Conservation (phyloP, 176 grass and related monocot species). For the Pontederia paniculata region DNA sequence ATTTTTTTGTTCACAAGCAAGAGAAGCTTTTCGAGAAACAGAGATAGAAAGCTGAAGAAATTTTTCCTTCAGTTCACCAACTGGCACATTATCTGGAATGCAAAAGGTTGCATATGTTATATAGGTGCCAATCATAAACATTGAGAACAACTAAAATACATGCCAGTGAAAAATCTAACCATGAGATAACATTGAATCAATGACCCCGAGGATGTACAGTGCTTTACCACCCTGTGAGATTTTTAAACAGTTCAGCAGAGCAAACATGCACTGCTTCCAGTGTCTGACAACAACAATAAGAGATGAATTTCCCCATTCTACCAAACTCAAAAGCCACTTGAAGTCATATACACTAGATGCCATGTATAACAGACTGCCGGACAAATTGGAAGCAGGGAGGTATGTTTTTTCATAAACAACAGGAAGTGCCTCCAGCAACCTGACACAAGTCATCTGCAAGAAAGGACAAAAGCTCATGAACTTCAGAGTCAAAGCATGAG, state of each 20-base stretch:
- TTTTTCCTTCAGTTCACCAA: conserved; percentile 48
- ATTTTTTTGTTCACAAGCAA: conserved; percentile 12
- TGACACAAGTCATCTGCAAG: conserved; percentile 80
- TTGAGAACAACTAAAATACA: neutral
- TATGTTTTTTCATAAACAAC: conserved; percentile 52
- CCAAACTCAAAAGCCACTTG: conserved; percentile 50
- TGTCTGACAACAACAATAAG: conserved; percentile 66
- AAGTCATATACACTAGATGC: conserved; percentile 32
- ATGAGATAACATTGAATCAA: conserved; percentile 35
- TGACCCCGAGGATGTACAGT: conserved; percentile 15
- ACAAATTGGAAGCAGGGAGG: conserved; percentile 18
- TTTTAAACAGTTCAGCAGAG: conserved; percentile 53
- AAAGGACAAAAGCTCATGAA: conserved; percentile 6
- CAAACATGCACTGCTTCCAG: conserved; percentile 77
- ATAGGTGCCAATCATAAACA: conserved; percentile 2
- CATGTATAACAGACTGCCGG: conserved; percentile 17
- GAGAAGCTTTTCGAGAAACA: conserved; percentile 37
- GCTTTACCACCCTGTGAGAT: conserved; percentile 29
- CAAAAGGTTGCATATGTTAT: conserved; percentile 17
- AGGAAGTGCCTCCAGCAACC: conserved; percentile 73
- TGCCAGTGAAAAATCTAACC: conserved; percentile 37
- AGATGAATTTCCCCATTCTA: conserved; percentile 83
- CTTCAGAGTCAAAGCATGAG: neutral
- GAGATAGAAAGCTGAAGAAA: conserved; percentile 44
- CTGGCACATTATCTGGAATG: conserved; percentile 49